Conservation (phyloP, 2,329 filamentous ascomycete genomes). For the Aspergillus hiratsukae region DNA sequence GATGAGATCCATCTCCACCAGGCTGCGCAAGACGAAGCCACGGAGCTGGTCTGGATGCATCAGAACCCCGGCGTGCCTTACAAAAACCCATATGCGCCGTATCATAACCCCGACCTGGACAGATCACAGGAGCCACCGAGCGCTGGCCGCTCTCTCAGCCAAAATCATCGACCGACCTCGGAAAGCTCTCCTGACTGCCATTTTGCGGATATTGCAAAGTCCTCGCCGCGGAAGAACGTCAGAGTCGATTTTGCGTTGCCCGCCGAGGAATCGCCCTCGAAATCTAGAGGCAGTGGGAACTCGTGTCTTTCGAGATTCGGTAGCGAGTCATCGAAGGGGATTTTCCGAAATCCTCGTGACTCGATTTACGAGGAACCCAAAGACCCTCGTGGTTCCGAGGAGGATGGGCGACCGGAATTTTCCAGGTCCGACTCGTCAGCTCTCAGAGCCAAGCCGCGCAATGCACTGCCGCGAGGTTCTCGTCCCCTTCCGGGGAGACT, state of each 20-base stretch:
- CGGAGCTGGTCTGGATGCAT: slow-evolving; percentile 61
- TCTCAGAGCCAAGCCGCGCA: slow-evolving; percentile 58
- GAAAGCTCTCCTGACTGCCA: slow-evolving; percentile 13
- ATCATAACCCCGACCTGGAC: slow-evolving; percentile 41
- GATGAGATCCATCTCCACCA: slow-evolving; percentile 52
- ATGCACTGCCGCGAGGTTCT: slow-evolving; percentile 51
- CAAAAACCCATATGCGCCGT: slow-evolving; percentile 46
- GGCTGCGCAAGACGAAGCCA: slow-evolving; percentile 59
- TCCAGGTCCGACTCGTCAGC: slow-evolving; percentile 40
- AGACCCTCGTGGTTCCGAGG: slow-evolving; percentile 30
- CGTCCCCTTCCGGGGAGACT: slow-evolving; percentile 42
- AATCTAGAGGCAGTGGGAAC: slow-evolving; percentile 11
- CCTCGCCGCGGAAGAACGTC: slow-evolving; percentile 30
- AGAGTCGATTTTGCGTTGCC: slow-evolving; percentile 40
- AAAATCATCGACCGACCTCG: slow-evolving; percentile 28
- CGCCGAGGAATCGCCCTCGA: slow-evolving; percentile 19
- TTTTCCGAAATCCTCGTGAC: slow-evolving; percentile 58
- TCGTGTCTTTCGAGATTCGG: slow-evolving; percentile 30
- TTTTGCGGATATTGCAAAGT: slow-evolving; percentile 9
- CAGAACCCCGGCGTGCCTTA: slow-evolving; percentile 49
- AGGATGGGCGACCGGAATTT: slow-evolving; percentile 20
- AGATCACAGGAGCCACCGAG: slow-evolving; percentile 40
- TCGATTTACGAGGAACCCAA: slow-evolving; percentile 83
- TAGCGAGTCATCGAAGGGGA: slow-evolving; percentile 41
- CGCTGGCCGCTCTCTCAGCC: slow-evolving; percentile 42